Percentiles rank a stretch among this genome's conserved stretches.
Conservation (phyloP, 2,329 filamentous ascomycete species). For the Pseudocercospora fuligena region DNA sequence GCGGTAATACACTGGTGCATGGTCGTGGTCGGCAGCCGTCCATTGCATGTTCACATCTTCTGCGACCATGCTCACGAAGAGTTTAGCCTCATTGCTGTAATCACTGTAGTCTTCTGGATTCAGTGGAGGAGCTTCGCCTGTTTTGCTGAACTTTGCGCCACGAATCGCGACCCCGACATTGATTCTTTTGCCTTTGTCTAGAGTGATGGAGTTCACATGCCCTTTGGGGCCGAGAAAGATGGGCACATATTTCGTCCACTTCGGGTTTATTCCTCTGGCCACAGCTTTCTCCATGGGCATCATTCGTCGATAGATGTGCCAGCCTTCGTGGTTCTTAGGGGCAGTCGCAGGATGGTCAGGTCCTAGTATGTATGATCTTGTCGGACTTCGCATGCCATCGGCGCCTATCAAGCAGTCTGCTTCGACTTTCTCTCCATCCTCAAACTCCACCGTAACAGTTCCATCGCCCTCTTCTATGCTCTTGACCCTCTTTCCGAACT, state of each 20-base stretch:
- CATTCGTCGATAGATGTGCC: conserved; percentile 41
- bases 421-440: conserved; percentile 51
- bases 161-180: conserved; percentile 37
- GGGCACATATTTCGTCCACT: conserved; percentile 38
- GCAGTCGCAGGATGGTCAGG: conserved; percentile 39
- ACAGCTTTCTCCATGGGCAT: conserved; percentile 36
- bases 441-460: conserved; percentile 48
- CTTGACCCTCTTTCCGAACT: conserved; percentile 50
- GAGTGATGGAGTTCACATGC: conserved; percentile 41
- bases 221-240: conserved; percentile 40
- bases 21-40: conserved; percentile 12
- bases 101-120: conserved; percentile 37
- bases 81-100: conserved; percentile 38
- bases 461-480: conserved; percentile 42
- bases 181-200: conserved; percentile 38
- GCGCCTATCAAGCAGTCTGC: conserved; percentile 59
- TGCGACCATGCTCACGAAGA: conserved; percentile 37
- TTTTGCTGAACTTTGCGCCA: conserved; percentile 30
- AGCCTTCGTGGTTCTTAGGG: conserved; percentile 40
- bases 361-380: conserved; percentile 51
- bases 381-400: conserved; percentile 59
- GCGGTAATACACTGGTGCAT: background rate
- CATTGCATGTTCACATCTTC: conserved; percentile 29
- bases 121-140: conserved; percentile 28
- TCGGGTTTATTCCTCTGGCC: conserved; percentile 36